Evolutionary conservation across 2,329 filamentous ascomycete species (phyloP).

Genomic region (Talaromyces amestolkiae): DNA sequence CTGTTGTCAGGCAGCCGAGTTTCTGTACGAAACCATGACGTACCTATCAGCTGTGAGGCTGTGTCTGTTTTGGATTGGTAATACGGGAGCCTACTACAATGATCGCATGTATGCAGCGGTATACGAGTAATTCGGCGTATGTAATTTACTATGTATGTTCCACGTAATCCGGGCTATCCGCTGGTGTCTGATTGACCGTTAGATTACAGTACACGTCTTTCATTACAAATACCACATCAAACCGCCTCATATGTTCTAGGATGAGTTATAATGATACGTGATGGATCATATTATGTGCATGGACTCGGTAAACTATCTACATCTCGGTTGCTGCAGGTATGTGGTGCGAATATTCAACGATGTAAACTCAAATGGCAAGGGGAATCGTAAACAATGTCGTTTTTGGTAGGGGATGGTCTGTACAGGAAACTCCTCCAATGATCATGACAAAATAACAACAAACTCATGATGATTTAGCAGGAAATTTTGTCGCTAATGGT

Average conservation of each 20-base stretch:
- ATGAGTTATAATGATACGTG: too few species aligned
- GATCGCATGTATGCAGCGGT: too few species aligned
- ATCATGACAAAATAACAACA: not conserved
- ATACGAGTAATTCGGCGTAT: not conserved
- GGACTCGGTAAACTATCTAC: not conserved
- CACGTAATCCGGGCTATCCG: not conserved
- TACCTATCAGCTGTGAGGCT: not conserved
- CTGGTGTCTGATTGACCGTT: not conserved
- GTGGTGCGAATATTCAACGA: not conserved
- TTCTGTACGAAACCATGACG: not conserved
- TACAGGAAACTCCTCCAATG: constrained; percentile 17
- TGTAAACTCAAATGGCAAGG: not conserved
- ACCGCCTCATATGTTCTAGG: not conserved
- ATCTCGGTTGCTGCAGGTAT: not conserved
- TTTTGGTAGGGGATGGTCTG: constrained; percentile 8
- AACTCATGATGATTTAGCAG: constrained; percentile 7
- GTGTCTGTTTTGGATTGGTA: not conserved
- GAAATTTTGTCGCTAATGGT: constrained; percentile 1
- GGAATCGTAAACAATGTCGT: constrained; percentile 17
- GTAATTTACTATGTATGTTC: not conserved
- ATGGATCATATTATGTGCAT: constrained; percentile 1
- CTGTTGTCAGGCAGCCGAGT: not conserved
- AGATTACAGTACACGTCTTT: not conserved
- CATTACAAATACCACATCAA: not conserved
- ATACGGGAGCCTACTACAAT: not conserved